These are phyloP conservation scores for Phlebiopsis flavidoalba DNA, from an alignment of 768 basidiomycete genomes.

Conservation along the genomic window DNA sequence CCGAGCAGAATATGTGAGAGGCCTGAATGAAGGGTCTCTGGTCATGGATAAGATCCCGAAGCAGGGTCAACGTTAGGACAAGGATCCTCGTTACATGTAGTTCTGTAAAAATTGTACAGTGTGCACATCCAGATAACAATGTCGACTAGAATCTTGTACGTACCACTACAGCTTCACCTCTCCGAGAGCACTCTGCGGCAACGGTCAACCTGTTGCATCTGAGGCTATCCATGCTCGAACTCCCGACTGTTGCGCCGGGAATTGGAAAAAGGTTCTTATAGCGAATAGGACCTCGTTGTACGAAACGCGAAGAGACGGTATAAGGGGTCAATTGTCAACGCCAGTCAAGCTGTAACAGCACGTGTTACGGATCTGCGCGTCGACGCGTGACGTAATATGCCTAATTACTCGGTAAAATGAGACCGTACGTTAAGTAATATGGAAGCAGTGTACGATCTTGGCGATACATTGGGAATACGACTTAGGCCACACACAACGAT, in stretches of 20 bases:
- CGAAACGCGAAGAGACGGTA: not conserved
- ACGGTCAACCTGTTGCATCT: constrained; percentile 76
- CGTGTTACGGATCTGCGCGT: not conserved
- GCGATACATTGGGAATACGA: not conserved
- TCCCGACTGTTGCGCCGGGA: not conserved
- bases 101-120: constrained; percentile 30
- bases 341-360: not conserved
- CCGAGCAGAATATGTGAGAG: constrained; percentile 89
- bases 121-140: not conserved
- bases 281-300: not conserved
- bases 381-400: not conserved
- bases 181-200: constrained; percentile 65
- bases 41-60: not conserved
- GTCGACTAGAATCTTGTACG: constrained; percentile 24
- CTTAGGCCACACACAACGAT: not conserved
- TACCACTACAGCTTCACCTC: constrained; percentile 85
- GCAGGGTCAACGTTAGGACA: not conserved
- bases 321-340: not conserved
- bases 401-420: not conserved
- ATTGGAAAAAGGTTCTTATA: not conserved
- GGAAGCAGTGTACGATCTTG: not conserved
- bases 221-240: constrained; percentile 61
- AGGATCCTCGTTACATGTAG: constrained; percentile 43
- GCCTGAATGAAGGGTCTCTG: constrained; percentile 35
- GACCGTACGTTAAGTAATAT: not conserved